Percentiles rank a stretch among this genome's conserved stretches.
phyloP scores from a whole-genome alignment of 2,329 filamentous ascomycete species.

The Fusarium circinatum region DNA sequence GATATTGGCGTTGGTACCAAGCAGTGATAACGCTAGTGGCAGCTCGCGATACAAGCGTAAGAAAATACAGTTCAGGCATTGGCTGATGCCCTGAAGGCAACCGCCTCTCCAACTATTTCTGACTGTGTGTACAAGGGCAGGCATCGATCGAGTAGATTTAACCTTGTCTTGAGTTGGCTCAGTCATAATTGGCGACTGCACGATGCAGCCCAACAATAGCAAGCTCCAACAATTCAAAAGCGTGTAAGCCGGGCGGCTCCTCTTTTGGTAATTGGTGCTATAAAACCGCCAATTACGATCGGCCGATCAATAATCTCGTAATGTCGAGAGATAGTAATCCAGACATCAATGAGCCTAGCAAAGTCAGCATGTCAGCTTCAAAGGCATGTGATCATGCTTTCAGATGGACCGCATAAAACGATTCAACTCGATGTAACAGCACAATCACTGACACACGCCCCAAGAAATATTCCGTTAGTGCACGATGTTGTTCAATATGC shows the following conservation, averaged over 20 bases:
- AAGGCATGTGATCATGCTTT: slow-evolving; percentile 1
- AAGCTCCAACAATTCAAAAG: slow-evolving; percentile 16
- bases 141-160: not conserved
- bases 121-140: not conserved
- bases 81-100: slow-evolving; percentile 1
- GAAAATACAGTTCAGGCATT: slow-evolving; percentile 20
- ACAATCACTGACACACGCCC: slow-evolving; percentile 1
- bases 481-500: slow-evolving; percentile 15
- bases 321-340: slow-evolving; percentile 4
- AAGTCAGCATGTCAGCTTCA: slow-evolving; percentile 28
- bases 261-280: not conserved
- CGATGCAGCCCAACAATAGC: slow-evolving; percentile 1
- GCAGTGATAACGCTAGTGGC: slow-evolving; percentile 26
- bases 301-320: not conserved
- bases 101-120: not conserved
- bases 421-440: slow-evolving; percentile 9
- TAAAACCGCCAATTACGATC: slow-evolving; percentile 9
- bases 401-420: slow-evolving; percentile 8
- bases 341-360: not conserved
- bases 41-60: slow-evolving; percentile 27
- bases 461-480: not conserved
- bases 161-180: slow-evolving; percentile 14
- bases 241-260: slow-evolving; percentile 12
- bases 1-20: slow-evolving; percentile 5
- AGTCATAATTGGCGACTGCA: not conserved